phyloP scores from a whole-genome alignment of 2,329 filamentous ascomycete species.

The Fusarium goolgardi region DNA sequence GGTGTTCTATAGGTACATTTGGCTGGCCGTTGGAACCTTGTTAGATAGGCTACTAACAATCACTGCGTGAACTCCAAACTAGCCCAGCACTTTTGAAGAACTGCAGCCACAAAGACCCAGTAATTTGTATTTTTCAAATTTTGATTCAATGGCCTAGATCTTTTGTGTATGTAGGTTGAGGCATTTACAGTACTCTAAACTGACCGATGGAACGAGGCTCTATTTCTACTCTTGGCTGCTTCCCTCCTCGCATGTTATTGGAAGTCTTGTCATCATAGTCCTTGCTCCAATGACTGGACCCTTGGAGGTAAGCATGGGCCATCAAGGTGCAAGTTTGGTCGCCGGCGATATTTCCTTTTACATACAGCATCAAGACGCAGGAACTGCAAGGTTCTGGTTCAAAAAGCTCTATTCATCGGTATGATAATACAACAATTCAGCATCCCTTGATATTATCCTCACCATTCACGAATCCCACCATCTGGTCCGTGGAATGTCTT shows the following conservation, averaged over 20 bases:
- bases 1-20: not conserved
- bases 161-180: constrained; percentile 7
- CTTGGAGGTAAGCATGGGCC: not conserved
- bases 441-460: not conserved
- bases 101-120: not conserved
- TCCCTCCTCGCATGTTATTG: too few relatives aligned
- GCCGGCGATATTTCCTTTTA: too few relatives aligned
- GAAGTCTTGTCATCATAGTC: too few relatives aligned
- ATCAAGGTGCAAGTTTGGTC: too few relatives aligned
- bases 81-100: too few relatives aligned
- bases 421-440: not conserved
- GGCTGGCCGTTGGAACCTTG: constrained; percentile 4
- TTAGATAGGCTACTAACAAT: constrained; percentile 1
- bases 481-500: constrained; percentile 21
- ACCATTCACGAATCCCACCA: constrained; percentile 28
- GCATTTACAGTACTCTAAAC: constrained; percentile 7
- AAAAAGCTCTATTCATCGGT: not conserved
- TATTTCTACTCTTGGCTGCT: too few relatives aligned
- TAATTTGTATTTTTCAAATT: not conserved
- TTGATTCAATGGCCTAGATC: not conserved
- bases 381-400: not conserved
- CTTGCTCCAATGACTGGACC: not conserved
- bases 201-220: not conserved
- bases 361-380: too few relatives aligned
- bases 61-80: not conserved